These are phyloP conservation scores for Pestalotiopsis sp. DNA, from an alignment of 2,329 filamentous ascomycete species.

Conservation along the genomic window DNA sequence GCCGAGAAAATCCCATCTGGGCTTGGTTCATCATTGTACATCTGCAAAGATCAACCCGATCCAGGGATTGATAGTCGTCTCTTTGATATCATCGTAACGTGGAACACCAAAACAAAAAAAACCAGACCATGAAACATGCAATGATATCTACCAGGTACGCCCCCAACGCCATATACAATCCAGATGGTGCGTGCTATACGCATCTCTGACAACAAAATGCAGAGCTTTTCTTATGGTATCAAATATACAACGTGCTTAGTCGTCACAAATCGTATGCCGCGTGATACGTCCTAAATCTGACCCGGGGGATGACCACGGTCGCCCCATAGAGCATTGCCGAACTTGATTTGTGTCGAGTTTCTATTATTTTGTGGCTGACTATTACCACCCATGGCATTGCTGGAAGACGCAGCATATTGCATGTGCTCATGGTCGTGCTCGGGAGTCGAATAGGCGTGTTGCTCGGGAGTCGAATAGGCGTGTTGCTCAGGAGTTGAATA, in stretches of 20 bases:
- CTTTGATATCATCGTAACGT: background rate
- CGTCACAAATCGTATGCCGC: constrained; percentile 2
- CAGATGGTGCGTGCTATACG: background rate
- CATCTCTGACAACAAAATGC: background rate
- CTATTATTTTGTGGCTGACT: constrained; percentile 20
- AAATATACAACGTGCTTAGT: background rate
- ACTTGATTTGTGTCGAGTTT: constrained; percentile 31
- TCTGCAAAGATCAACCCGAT: background rate
- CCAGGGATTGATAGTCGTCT: background rate
- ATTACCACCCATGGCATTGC: constrained; percentile 8
- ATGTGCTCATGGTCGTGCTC: constrained; percentile 20
- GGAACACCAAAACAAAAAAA: background rate
- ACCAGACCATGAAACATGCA: background rate
- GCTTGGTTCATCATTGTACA: constrained; percentile 3
- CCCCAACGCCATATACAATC: constrained; percentile 1
- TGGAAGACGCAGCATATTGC: constrained; percentile 13
- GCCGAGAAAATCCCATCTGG: background rate
- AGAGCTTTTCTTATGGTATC: background rate
- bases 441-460: too few relatives aligned
- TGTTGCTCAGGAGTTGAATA: too few relatives aligned
- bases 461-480: too few relatives aligned
- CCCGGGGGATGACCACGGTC: constrained; percentile 13
- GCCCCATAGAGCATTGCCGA: constrained; percentile 38
- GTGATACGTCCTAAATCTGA: background rate
- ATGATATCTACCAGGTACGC: constrained; percentile 10